A percentile compares a stretch with the other conserved stretches of the same genome.
Evolutionary conservation across 129 eudicot species (phyloP).

Genomic region (Saussurea involucrata): DNA sequence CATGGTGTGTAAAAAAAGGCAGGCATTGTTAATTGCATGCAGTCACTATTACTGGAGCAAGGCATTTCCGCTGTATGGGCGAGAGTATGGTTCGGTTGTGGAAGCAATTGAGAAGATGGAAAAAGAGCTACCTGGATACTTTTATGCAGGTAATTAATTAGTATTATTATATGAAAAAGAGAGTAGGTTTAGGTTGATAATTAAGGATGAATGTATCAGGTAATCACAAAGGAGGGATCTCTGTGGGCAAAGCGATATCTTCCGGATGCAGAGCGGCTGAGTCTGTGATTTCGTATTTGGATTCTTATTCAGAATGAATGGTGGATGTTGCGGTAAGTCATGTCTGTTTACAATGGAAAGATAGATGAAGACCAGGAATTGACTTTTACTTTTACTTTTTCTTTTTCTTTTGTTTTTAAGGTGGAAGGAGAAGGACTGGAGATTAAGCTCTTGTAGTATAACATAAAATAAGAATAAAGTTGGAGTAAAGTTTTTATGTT

Average conservation of each 20-base stretch:
- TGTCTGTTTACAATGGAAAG: not conserved
- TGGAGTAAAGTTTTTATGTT: not conserved
- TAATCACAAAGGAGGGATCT: constrained; percentile 91
- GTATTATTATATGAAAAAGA: not conserved
- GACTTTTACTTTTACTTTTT: not conserved
- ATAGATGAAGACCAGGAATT: not conserved
- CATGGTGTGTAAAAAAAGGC: no score
- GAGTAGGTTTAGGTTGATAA: not conserved
- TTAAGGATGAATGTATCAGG: constrained; percentile 35
- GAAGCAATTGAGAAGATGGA: constrained; percentile 92
- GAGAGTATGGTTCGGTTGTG: constrained; percentile 60
- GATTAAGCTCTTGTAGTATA: not conserved
- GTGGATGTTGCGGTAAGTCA: no score
- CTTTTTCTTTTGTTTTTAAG: not conserved
- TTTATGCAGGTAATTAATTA: constrained; percentile 69
- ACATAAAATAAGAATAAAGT: not conserved
- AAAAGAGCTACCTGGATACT: constrained; percentile 78
- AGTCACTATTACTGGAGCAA: constrained; percentile 93
- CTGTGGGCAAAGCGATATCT: constrained; percentile 91
- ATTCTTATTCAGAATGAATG: constrained; percentile 50
- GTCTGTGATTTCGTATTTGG: constrained; percentile 82
- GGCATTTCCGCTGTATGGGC: constrained; percentile 91
- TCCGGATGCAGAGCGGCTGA: constrained; percentile 95
- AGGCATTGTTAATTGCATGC: constrained; percentile 40
- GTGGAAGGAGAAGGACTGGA: not conserved